Conservation (phyloP, 176 grass and related monocot species). For the Typha latifolia region DNA sequence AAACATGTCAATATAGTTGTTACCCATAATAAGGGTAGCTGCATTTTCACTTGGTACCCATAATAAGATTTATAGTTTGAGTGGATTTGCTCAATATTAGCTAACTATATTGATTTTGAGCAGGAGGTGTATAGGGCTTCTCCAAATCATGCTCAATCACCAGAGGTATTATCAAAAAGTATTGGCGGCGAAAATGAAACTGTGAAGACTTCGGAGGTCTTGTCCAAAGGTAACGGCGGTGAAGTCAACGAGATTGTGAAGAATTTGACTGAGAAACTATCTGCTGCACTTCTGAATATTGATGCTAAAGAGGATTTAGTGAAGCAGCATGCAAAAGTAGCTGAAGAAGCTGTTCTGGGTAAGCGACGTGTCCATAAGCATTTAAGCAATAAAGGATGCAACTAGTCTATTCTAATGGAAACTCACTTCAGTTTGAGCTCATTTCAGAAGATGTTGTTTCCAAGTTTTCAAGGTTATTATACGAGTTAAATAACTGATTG, state of each 20-base stretch:
- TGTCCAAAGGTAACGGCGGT: constrained; percentile 31
- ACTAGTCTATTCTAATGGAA: no score
- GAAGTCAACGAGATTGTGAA: constrained; percentile 47
- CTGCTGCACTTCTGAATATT: constrained; percentile 56
- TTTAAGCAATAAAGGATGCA: not conserved
- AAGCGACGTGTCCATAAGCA: not conserved
- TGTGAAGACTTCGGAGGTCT: constrained; percentile 28
- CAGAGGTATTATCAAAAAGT: constrained; percentile 27
- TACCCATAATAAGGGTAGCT: no score
- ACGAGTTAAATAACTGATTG: no score
- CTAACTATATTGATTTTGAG: constrained; percentile 25
- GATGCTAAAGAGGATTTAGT: constrained; percentile 80
- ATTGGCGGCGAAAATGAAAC: constrained; percentile 35
- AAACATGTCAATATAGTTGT: no score
- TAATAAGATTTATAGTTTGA: constrained; percentile 3
- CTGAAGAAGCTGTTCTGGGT: constrained; percentile 98
- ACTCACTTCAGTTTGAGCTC: no score
- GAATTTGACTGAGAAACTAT: constrained; percentile 66
- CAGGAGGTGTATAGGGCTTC: constrained; percentile 59
- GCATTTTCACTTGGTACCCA: not conserved
- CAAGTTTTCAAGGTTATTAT: no score
- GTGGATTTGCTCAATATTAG: constrained; percentile 13
- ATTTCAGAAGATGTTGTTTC: no score
- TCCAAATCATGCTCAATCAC: constrained; percentile 38
- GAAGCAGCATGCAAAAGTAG: constrained; percentile 81